Percentiles rank a stretch among this genome's conserved stretches.
phyloP scores from a whole-genome alignment of 495 filamentous ascomycete species.

The Podospora australis region DNA sequence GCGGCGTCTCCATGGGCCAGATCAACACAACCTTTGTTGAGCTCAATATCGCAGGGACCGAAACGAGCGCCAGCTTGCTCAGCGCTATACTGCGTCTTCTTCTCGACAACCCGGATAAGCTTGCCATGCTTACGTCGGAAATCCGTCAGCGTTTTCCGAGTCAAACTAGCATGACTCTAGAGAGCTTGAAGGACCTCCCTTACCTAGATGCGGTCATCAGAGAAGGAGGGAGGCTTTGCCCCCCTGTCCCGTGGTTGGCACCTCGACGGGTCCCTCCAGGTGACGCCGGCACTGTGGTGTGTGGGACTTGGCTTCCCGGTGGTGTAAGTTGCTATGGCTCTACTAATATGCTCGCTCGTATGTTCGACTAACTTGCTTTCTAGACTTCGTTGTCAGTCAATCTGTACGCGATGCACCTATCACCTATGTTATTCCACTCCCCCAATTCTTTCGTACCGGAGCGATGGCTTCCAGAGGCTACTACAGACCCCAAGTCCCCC shows the following conservation, averaged over 20 bases:
- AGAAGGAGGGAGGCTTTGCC: constrained; percentile 37
- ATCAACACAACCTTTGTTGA: constrained; percentile 35
- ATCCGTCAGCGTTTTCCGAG: constrained; percentile 37
- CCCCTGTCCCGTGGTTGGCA: constrained; percentile 25
- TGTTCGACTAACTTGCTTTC: too few species aligned
- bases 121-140: constrained; percentile 34
- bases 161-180: constrained; percentile 41
- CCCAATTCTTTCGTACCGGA: constrained; percentile 31
- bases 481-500: constrained; percentile 11
- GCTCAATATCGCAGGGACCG: constrained; percentile 42
- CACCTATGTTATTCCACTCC: constrained; percentile 17
- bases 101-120: constrained; percentile 31
- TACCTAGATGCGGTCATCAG: constrained; percentile 42
- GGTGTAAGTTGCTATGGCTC: constrained; percentile 15
- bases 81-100: constrained; percentile 46
- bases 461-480: constrained; percentile 38
- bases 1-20: constrained; percentile 18
- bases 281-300: constrained; percentile 24
- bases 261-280: constrained; percentile 23
- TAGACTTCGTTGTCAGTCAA: constrained; percentile 24
- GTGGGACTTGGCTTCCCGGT: constrained; percentile 23
- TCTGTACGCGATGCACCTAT: constrained; percentile 23
- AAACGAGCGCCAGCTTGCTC: constrained; percentile 48
- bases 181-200: constrained; percentile 27
- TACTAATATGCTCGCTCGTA: too few species aligned